Conservation (phyloP, 2,329 filamentous ascomycete species). For the Hymenoscyphus fructigenus region DNA sequence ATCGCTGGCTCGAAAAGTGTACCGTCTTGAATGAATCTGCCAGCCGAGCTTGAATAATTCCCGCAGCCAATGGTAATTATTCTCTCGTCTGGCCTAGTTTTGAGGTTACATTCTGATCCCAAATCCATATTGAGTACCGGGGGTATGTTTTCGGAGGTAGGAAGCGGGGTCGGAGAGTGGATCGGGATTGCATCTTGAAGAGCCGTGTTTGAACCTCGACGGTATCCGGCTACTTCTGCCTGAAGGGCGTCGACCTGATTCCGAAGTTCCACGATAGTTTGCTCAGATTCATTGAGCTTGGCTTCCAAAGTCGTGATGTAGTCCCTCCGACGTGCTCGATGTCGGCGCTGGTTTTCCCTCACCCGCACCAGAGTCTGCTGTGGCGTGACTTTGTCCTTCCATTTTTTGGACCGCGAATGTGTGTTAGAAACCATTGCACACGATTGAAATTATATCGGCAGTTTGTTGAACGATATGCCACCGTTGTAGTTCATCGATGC, state of each 20-base stretch:
- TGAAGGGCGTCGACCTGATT: background rate
- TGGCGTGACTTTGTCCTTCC: slow-evolving; percentile 23
- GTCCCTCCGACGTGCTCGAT: slow-evolving; percentile 45
- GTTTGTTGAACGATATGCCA: background rate
- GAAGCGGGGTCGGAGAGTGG: too few relatives aligned
- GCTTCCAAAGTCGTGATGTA: slow-evolving; percentile 42
- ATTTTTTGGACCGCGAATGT: too few relatives aligned
- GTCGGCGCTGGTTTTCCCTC: slow-evolving; percentile 52
- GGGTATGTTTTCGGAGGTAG: too few relatives aligned
- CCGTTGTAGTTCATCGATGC: background rate
- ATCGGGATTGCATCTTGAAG: too few relatives aligned
- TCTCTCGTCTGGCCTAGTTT: too few relatives aligned
- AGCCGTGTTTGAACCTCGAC: too few relatives aligned
- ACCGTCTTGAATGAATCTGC: background rate
- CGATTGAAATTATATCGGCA: too few relatives aligned
- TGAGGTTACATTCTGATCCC: too few relatives aligned
- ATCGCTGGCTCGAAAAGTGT: background rate
- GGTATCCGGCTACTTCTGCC: background rate
- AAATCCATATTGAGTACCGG: too few relatives aligned
- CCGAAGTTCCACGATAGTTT: background rate
- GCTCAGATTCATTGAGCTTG: slow-evolving; percentile 22
- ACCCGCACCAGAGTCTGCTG: slow-evolving; percentile 38
- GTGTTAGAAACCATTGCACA: too few relatives aligned
- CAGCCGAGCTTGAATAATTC: too few relatives aligned
- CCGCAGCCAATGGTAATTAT: too few relatives aligned